Percentiles rank a stretch among this genome's conserved stretches.
Evolutionary conservation across 73 alveolate genomes (phyloP).

Genomic region (Tetrahymena borealis): DNA sequence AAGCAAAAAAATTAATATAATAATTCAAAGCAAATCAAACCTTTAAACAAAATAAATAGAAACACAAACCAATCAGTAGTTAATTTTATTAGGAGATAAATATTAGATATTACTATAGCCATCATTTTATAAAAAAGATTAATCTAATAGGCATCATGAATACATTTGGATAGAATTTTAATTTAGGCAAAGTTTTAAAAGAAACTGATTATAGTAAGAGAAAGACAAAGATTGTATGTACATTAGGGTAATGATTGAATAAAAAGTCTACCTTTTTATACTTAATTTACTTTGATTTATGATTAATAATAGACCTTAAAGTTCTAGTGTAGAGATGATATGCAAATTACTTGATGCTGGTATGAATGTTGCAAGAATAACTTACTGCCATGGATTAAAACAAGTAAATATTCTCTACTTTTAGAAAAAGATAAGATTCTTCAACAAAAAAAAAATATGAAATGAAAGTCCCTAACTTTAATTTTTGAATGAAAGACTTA

Average conservation of each 20-base stretch:
- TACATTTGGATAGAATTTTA: background rate
- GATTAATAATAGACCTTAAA: background rate
- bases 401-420: background rate
- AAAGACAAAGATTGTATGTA: slow-evolving; percentile 76
- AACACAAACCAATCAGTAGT: background rate
- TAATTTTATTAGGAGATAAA: background rate
- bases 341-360: slow-evolving; percentile 71
- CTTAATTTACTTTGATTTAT: background rate
- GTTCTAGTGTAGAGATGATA: background rate
- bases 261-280: background rate
- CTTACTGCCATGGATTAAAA: slow-evolving; percentile 75
- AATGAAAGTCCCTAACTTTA: too few species aligned
- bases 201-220: slow-evolving; percentile 23
- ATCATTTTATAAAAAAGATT: background rate
- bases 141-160: background rate
- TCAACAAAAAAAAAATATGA: background rate
- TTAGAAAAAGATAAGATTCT: background rate
- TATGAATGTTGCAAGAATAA: slow-evolving; percentile 84
- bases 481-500: background rate
- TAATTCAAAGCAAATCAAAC: background rate
- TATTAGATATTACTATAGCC: background rate
- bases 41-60: background rate
- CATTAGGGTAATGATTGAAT: slow-evolving; percentile 73
- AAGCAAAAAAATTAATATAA: background rate
- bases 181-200: background rate